phyloP scores from a whole-genome alignment of 2,329 filamentous ascomycete genomes.

The Pleoardoris graminearum region DNA sequence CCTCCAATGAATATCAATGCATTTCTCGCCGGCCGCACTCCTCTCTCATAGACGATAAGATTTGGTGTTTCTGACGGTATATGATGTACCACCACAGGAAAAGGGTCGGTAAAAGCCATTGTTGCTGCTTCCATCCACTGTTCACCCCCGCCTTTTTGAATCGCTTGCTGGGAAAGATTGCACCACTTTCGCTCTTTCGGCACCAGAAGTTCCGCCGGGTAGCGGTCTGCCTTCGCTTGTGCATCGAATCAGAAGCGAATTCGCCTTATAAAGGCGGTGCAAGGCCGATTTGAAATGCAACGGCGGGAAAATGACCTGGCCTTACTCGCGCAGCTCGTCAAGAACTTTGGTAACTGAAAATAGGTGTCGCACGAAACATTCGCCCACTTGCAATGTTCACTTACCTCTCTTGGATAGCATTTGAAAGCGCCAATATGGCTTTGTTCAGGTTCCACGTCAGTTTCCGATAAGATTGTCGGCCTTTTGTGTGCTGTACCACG shows the following conservation, averaged over 20 bases:
- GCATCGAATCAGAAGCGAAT: not conserved
- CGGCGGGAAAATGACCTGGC: not conserved
- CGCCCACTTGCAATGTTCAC: not conserved
- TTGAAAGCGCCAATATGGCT: not conserved
- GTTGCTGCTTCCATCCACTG: not conserved
- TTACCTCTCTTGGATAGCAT: not conserved
- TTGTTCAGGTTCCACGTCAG: not conserved
- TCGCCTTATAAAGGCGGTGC: not conserved
- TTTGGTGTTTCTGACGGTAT: constrained; percentile 10
- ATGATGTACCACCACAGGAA: constrained; percentile 17
- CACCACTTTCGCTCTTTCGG: not conserved
- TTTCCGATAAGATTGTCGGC: not conserved
- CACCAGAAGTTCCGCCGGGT: not conserved
- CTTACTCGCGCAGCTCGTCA: not conserved
- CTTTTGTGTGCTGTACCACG: not conserved
- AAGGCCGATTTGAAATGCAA: not conserved
- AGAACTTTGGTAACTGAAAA: not conserved
- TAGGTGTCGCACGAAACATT: constrained; percentile 1
- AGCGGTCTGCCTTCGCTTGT: not conserved
- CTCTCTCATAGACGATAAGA: constrained; percentile 22
- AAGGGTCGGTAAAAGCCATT: constrained; percentile 1
- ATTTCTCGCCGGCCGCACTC: constrained; percentile 8
- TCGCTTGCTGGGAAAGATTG: not conserved
- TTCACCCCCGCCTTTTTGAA: not conserved
- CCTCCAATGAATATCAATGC: constrained; percentile 23